Conservation (phyloP, 768 basidiomycete species). For the Leccinum disarticulatum region DNA sequence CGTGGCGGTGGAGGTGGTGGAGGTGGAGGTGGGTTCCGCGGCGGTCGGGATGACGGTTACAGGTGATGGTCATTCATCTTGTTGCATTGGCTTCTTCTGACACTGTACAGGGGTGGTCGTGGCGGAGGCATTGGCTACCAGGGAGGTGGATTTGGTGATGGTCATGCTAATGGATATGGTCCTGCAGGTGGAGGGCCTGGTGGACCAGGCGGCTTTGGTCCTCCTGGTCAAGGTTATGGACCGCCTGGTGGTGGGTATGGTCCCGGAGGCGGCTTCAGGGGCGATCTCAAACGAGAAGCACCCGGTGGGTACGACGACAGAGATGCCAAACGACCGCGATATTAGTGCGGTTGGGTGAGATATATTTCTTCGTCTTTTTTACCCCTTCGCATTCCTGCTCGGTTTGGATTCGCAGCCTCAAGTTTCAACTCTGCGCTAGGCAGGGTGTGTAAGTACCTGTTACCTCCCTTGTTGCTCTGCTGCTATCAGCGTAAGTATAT, state of each 20-base stretch:
- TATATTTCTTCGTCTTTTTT: conserved; percentile 29
- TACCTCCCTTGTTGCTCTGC: conserved; percentile 28
- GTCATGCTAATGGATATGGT: conserved; percentile 53
- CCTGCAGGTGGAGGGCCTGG: conserved; percentile 43
- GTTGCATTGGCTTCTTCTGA: conserved; percentile 14
- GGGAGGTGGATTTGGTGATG: conserved; percentile 57
- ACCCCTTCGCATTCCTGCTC: conserved; percentile 17
- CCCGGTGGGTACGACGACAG: conserved; percentile 81
- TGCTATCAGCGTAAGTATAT: conserved; percentile 37
- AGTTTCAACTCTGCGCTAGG: conserved; percentile 30
- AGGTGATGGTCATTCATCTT: conserved; percentile 37
- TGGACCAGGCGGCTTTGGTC: conserved; percentile 47
- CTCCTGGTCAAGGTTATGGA: conserved; percentile 39
- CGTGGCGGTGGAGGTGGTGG: conserved; percentile 43
- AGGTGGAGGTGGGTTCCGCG: conserved; percentile 39
- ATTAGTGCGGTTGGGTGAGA: conserved; percentile 51
- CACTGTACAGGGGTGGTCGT: conserved; percentile 51
- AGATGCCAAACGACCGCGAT: conserved; percentile 78
- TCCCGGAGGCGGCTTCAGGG: conserved; percentile 56
- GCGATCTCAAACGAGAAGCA: conserved; percentile 74
- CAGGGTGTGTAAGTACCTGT: conserved; percentile 36
- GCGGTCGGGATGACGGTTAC: conserved; percentile 46
- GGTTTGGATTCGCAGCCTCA: conserved; percentile 25
- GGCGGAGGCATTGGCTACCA: conserved; percentile 74
- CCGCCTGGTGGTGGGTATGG: conserved; percentile 47